Evolutionary conservation across 495 filamentous ascomycete genomes (phyloP).

Genomic region (Annulohypoxylon bovei): DNA sequence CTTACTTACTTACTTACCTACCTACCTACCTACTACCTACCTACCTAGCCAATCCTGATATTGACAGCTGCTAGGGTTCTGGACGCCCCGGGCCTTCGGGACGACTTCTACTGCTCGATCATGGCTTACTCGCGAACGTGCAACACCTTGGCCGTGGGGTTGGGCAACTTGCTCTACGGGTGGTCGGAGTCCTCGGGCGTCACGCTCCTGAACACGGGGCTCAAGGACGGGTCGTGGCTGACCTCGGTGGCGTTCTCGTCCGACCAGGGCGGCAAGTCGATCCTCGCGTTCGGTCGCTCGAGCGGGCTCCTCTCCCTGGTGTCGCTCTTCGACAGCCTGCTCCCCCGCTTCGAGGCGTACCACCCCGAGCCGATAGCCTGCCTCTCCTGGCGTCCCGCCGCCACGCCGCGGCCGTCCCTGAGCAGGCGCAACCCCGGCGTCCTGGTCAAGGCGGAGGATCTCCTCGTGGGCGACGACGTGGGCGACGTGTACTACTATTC

Average conservation of each 20-base stretch:
- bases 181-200: conserved; percentile 79
- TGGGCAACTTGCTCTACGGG: conserved; percentile 80
- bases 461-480: conserved; percentile 88
- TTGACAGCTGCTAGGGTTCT: conserved; percentile 65
- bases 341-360: conserved; percentile 75
- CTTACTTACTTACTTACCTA: too few relatives aligned
- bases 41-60: background rate
- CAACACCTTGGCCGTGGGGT: conserved; percentile 83
- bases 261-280: conserved; percentile 74
- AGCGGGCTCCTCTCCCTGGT: conserved; percentile 67
- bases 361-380: conserved; percentile 79
- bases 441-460: conserved; percentile 73
- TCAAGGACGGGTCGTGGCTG: conserved; percentile 59
- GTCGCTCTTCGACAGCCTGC: conserved; percentile 57
- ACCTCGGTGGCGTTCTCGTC: conserved; percentile 93
- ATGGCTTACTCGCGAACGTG: conserved; percentile 82
- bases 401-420: conserved; percentile 54
- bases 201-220: conserved; percentile 55
- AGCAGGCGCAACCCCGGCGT: conserved; percentile 47
- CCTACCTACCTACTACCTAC: too few relatives aligned
- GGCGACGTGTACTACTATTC: conserved; percentile 89
- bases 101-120: conserved; percentile 95
- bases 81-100: conserved; percentile 85
- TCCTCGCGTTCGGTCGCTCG: conserved; percentile 85
- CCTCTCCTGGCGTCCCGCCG: conserved; percentile 71